Conservation (phyloP, 495 filamentous ascomycete species). For the Penicillium pulvis region DNA sequence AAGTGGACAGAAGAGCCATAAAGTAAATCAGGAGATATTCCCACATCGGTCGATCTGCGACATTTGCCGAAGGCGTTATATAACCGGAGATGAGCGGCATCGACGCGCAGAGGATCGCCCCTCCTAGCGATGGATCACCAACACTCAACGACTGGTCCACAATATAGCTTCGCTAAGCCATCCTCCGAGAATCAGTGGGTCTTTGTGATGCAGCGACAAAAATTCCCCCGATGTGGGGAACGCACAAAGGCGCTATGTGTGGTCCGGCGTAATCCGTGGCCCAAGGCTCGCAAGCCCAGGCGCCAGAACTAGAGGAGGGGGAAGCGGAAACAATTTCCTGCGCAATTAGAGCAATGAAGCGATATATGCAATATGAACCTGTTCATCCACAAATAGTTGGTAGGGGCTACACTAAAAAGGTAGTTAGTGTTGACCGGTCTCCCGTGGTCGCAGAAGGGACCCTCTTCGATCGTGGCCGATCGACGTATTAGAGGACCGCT, state of each 20-base stretch:
- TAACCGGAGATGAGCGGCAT: constrained; percentile 3
- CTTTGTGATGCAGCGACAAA: neutral
- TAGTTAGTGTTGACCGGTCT: constrained; percentile 1
- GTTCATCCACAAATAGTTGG: neutral
- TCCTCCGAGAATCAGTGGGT: neutral
- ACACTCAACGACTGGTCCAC: neutral
- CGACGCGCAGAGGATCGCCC: neutral
- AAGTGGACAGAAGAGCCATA: neutral
- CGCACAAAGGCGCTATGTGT: neutral
- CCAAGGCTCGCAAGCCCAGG: neutral
- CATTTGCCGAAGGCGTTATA: neutral
- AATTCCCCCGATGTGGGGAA: constrained; percentile 4
- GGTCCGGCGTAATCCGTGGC: neutral
- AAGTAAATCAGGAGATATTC: neutral
- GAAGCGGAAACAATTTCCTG: neutral
- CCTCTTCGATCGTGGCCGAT: constrained; percentile 15
- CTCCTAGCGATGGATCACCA: neutral
- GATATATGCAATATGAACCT: neutral
- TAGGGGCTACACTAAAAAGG: neutral
- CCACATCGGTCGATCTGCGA: neutral
- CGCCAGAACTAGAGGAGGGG: neutral
- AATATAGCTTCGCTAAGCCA: neutral
- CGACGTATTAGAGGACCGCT: constrained; percentile 10
- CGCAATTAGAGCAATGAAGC: neutral
- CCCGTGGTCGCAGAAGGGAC: constrained; percentile 9